Evolutionary conservation across 257 asterid species (phyloP).

Genomic region (Lithospermum erythrorhizon): DNA sequence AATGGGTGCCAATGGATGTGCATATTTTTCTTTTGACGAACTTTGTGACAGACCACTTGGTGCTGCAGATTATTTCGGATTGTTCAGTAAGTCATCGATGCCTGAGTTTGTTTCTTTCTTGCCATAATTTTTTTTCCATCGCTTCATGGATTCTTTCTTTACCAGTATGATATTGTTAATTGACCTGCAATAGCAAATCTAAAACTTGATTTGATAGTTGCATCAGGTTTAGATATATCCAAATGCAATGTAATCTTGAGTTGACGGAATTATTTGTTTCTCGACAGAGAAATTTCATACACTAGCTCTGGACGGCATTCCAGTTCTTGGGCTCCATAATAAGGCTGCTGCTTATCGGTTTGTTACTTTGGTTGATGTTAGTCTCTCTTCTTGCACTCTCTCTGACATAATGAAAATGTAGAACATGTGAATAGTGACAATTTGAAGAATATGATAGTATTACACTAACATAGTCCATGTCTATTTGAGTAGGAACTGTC

Average conservation of each 20-base stretch:
- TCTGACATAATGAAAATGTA: neutral
- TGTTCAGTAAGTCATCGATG: constrained; percentile 47
- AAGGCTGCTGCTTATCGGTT: constrained; percentile 91
- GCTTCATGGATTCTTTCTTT: no score
- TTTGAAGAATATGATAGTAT: no score
- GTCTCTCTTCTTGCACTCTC: constrained; percentile 18
- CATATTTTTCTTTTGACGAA: constrained; percentile 75
- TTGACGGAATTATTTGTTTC: neutral
- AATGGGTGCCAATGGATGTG: constrained; percentile 78
- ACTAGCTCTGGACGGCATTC: constrained; percentile 82
- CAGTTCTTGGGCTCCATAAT: constrained; percentile 72
- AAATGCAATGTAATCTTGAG: no score
- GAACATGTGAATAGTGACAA: no score
- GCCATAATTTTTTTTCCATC: no score
- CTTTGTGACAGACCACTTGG: constrained; percentile 94
- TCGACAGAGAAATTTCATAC: constrained; percentile 78
- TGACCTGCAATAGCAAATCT: no score
- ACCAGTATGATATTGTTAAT: no score
- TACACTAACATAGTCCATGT: no score
- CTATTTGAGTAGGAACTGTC: no score
- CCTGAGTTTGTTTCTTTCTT: neutral
- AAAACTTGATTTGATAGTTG: no score
- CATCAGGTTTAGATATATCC: no score
- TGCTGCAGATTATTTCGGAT: constrained; percentile 93
- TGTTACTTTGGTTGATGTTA: constrained; percentile 92